phyloP scores from a whole-genome alignment of 805 yeast species.

The Sugiyamaella boreocaroliniensis region DNA sequence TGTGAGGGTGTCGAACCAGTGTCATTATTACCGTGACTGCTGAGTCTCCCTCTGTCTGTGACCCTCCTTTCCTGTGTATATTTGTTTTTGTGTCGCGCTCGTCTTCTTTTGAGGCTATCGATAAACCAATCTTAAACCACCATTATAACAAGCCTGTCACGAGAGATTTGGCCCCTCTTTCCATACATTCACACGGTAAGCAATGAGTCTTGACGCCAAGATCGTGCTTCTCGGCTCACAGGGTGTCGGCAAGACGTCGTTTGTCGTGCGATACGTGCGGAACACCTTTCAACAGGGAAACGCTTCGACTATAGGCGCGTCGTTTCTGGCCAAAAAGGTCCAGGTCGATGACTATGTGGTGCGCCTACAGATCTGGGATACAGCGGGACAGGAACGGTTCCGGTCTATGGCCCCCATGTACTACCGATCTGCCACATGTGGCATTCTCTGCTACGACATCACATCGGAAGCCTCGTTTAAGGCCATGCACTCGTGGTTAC shows the following conservation, averaged over 20 bases:
- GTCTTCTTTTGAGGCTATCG: too few species aligned
- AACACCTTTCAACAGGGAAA: conserved; percentile 31
- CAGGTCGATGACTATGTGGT: conserved; percentile 29
- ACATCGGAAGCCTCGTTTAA: conserved; percentile 30
- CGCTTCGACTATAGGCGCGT: conserved; percentile 33
- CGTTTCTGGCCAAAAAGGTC: conserved; percentile 31
- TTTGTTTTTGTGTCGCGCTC: too few species aligned
- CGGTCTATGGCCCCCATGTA: conserved; percentile 65
- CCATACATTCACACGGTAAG: not conserved
- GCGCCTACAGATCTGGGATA: conserved; percentile 71
- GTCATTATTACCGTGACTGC: too few species aligned
- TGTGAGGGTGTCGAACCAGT: too few species aligned
- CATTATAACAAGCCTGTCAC: too few species aligned
- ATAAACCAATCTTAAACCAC: too few species aligned
- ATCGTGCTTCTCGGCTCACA: conserved; percentile 32
- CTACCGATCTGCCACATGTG: conserved; percentile 36
- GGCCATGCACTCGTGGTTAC: conserved; percentile 33
- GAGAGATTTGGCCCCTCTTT: too few species aligned
- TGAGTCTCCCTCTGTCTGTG: too few species aligned
- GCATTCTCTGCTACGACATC: conserved; percentile 32
- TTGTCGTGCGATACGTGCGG: conserved; percentile 31
- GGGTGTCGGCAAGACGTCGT: conserved; percentile 33
- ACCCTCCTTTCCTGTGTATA: too few species aligned
- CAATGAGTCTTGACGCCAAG: conserved; percentile 31
- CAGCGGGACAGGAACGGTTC: conserved; percentile 96